These are phyloP conservation scores for Pleurostoma richardsiae DNA, from an alignment of 2,329 filamentous ascomycete genomes.

Conservation along the genomic window DNA sequence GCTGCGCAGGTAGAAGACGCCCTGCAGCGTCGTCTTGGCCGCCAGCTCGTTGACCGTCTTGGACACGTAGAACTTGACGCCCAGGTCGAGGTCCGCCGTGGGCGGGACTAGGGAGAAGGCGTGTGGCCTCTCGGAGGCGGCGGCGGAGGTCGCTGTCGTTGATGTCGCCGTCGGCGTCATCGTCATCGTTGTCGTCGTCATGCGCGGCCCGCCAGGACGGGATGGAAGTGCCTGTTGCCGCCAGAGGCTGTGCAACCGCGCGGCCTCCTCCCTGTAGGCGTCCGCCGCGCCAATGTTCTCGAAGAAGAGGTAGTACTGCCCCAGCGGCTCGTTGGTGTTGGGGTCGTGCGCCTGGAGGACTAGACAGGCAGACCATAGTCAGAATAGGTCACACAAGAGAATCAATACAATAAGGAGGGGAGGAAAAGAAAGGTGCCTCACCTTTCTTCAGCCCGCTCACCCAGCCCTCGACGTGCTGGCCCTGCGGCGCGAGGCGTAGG, in stretches of 20 bases:
- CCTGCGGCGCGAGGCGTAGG: constrained; percentile 57
- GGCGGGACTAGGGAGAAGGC: constrained; percentile 46
- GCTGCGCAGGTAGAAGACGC: constrained; percentile 13
- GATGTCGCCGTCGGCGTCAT: constrained; percentile 34
- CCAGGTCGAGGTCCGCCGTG: constrained; percentile 16
- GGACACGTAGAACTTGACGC: constrained; percentile 10
- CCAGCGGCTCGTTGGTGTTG: constrained; percentile 56
- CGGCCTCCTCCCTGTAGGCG: constrained; percentile 53
- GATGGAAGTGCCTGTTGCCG: constrained; percentile 3
- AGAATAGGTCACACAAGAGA: constrained; percentile 1
- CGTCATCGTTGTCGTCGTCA: constrained; percentile 26
- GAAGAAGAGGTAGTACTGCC: constrained; percentile 68
- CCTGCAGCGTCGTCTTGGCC: constrained; percentile 11
- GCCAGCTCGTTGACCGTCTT: constrained; percentile 11
- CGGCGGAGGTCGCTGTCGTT: constrained; percentile 28
- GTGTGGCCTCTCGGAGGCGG: constrained; percentile 23
- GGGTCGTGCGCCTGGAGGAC: constrained; percentile 62
- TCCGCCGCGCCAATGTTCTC: constrained; percentile 50
- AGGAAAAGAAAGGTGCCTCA: constrained; percentile 11
- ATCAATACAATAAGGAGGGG: constrained; percentile 5
- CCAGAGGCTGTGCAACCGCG: constrained; percentile 36
- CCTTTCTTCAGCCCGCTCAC: constrained; percentile 55
- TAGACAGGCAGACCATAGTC: constrained; percentile 13
- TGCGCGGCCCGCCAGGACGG: constrained; percentile 6
- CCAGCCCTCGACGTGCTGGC: constrained; percentile 64